Evolutionary conservation across 2,329 filamentous ascomycete genomes (phyloP), one percentile per base, ranked within the genome.

Genomic region (Colletotrichum sp.): DNA sequence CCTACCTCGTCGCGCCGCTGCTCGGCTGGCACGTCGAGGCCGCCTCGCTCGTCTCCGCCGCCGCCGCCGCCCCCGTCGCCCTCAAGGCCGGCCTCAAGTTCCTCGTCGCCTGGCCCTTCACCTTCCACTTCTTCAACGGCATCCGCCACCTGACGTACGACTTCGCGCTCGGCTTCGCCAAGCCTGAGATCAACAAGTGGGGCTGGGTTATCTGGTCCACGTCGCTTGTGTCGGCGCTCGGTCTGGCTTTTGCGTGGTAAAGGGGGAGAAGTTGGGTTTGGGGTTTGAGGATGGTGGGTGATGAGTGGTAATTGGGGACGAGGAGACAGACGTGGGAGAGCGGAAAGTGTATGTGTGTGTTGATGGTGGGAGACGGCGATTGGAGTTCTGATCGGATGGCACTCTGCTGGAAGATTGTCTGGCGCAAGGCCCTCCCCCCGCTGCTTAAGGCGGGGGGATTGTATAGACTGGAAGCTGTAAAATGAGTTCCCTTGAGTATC

Each of bases 1-100:
- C 93, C 71, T 98, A 98, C 90, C 93, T 98, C 77, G 91, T 91
- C 79, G 93, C 95, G 0, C 96, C 96, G 7, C 86, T 94, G 59
- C 85, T 95, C 71, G 96, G 91, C 79, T 89, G 88, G 86, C 91
- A 92, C 86, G 82, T 92, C 76, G 91, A 92, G 88, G 89, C 86
- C 74, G 87, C 88, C 68, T 88, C 91, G 63, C 82, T 95, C 10
- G 93, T 91, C 32, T 90, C 92, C 30, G 86, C 92, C 64, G 91
- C 92, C 44, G 92, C 89, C 28, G 87, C 87, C 6, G 84, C 94
- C 30, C 91, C 94, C 24, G 84, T 92, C 12, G 87, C 90, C 71
- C 87, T 88, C 82, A 93, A 93, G 87, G 90, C 88, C 76, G 87
- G 81, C 32, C 67, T 90, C 84, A 92, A 92, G 88, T 87, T 91